phyloP scores from a whole-genome alignment of 1,284 basidiomycete genomes.

The Trichosporon asahii region DNA sequence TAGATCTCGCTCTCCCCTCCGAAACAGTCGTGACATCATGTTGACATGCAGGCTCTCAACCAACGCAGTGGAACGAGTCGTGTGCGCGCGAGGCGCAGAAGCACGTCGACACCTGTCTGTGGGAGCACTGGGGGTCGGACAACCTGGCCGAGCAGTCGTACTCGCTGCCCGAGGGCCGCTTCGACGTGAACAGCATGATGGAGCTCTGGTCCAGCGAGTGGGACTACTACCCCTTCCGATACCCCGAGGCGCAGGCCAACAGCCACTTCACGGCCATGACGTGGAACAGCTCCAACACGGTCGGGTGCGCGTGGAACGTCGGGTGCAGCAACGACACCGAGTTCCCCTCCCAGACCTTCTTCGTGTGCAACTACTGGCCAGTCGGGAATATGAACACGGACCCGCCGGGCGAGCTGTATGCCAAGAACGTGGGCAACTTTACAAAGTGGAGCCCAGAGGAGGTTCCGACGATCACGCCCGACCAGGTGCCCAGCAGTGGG shows the following conservation, averaged over 20 bases:
- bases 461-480: conserved; percentile 6
- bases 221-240: conserved; percentile 24
- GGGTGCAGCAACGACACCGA: conserved; percentile 14
- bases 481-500: background rate
- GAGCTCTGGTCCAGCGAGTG: conserved; percentile 24
- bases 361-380: conserved; percentile 28
- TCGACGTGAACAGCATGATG: conserved; percentile 21
- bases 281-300: conserved; percentile 19
- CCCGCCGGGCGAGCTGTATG: conserved; percentile 17
- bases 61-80: conserved; percentile 21
- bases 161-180: conserved; percentile 4
- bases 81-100: conserved; percentile 15
- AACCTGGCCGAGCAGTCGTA: conserved; percentile 19
- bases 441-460: conserved; percentile 15
- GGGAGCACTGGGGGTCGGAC: conserved; percentile 26
- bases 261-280: conserved; percentile 24
- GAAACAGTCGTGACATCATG: background rate
- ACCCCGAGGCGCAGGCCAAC: conserved; percentile 18
- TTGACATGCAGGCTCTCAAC: conserved; percentile 15
- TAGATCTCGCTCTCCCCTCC: background rate
- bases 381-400: conserved; percentile 16
- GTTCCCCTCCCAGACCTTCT: conserved; percentile 21
- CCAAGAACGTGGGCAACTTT: conserved; percentile 19
- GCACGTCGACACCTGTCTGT: conserved; percentile 18
- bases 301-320: conserved; percentile 25